These are phyloP conservation scores for Phytopythium sindhum DNA, from an alignment of 352 stramenopile genomes.

Conservation along the genomic window DNA sequence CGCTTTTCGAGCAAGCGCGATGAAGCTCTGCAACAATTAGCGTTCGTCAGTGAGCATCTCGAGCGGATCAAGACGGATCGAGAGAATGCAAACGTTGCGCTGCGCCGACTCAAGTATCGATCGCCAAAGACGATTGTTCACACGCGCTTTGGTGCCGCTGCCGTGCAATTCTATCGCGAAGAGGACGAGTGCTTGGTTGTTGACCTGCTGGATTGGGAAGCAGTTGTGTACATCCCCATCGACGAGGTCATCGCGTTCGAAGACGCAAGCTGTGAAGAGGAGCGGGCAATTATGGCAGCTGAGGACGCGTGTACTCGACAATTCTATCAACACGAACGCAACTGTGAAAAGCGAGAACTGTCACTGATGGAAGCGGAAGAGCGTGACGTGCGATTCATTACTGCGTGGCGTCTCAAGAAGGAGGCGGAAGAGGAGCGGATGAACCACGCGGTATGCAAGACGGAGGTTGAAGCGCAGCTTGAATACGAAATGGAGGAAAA, in stretches of 20 bases:
- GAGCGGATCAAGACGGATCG: slow-evolving; percentile 11
- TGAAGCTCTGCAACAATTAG: slow-evolving; percentile 17
- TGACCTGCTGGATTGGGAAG: slow-evolving; percentile 38
- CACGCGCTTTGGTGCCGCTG: slow-evolving; percentile 48
- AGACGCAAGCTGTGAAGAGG: slow-evolving; percentile 40
- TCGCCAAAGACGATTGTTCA: slow-evolving; percentile 30
- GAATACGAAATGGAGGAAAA: slow-evolving; percentile 41
- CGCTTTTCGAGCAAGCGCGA: slow-evolving; percentile 18
- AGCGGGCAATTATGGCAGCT: slow-evolving; percentile 35
- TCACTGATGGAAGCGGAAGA: slow-evolving; percentile 48
- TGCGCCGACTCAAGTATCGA: slow-evolving; percentile 44
- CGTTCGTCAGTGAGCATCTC: slow-evolving; percentile 15
- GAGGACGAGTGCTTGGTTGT: slow-evolving; percentile 53
- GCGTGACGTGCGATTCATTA: slow-evolving; percentile 23
- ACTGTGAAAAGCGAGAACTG: slow-evolving; percentile 20
- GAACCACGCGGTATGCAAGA: slow-evolving; percentile 23
- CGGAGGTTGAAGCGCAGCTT: slow-evolving; percentile 45
- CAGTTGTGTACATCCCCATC: slow-evolving; percentile 47
- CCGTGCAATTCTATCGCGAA: slow-evolving; percentile 44
- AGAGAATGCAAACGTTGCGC: slow-evolving; percentile 15
- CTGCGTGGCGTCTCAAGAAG: slow-evolving; percentile 38
- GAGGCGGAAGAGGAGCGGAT: slow-evolving; percentile 31
- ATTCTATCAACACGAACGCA: slow-evolving; percentile 22
- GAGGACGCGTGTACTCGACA: slow-evolving; percentile 29
- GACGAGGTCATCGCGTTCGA: slow-evolving; percentile 42